A percentile compares a stretch with the other conserved stretches of the same genome.
Conservation (phyloP, 352 stramenopile genomes). For the Phytophthora tentaculata region DNA sequence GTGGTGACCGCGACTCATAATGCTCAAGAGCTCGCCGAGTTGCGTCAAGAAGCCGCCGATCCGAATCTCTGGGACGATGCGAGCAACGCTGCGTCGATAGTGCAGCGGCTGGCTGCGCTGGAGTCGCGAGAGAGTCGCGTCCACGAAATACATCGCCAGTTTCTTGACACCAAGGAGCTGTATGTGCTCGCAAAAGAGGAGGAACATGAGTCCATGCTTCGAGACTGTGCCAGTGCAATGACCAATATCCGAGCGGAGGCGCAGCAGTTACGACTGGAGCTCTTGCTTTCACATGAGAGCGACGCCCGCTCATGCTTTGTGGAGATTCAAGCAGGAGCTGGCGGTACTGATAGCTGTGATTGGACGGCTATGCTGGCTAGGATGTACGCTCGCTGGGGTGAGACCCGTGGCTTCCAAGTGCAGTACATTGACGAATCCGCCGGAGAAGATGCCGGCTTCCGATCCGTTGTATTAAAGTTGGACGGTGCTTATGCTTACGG, state of each 20-base stretch:
- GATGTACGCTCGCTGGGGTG: constrained; percentile 93
- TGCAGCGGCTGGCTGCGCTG: constrained; percentile 67
- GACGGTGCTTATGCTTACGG: constrained; percentile 90
- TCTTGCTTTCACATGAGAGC: constrained; percentile 63
- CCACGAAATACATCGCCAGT: constrained; percentile 45
- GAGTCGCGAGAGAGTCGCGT: constrained; percentile 54
- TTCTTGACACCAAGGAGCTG: constrained; percentile 73
- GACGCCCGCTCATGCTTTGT: constrained; percentile 75
- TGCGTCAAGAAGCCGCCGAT: constrained; percentile 52
- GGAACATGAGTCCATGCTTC: constrained; percentile 51
- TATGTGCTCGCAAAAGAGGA: constrained; percentile 70
- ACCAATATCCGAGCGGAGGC: constrained; percentile 40
- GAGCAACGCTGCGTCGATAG: constrained; percentile 51
- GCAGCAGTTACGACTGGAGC: constrained; percentile 64
- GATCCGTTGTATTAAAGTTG: constrained; percentile 61
- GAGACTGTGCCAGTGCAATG: constrained; percentile 60
- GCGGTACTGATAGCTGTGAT: constrained; percentile 96
- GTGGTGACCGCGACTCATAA: constrained; percentile 47
- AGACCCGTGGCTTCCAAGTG: constrained; percentile 52
- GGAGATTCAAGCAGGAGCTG: constrained; percentile 82
- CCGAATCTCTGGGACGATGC: constrained; percentile 71
- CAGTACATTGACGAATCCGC: constrained; percentile 91
- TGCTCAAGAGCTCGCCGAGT: constrained; percentile 43
- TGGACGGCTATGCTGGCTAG: constrained; percentile 95
- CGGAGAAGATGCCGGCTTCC: constrained; percentile 74